Evolutionary conservation across 768 basidiomycete genomes (phyloP), one percentile per base, ranked within the genome.

Genomic region (Cystofilobasidium ferigula): DNA sequence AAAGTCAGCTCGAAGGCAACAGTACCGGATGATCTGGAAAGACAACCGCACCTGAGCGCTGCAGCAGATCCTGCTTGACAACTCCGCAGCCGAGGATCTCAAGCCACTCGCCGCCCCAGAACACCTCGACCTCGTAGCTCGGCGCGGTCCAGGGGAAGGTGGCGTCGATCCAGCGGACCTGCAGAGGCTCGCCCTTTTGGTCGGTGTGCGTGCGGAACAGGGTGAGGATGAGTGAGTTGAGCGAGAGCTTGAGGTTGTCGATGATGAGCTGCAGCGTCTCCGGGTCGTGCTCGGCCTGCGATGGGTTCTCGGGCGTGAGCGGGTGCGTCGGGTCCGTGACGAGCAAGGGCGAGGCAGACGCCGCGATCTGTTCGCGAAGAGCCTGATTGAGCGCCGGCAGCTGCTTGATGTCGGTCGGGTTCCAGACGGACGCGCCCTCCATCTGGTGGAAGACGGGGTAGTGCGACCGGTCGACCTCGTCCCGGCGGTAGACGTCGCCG

Each of bases 391-490:
- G 84, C 69, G 83, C 82, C 59, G 83, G 79, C 24, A 93, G 80
- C 1, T 64, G 53, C 63, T 84, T 81, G 62, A 86, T 79, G 28
- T 83, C 81, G 38, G 81, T 32, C 0, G 69, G 58, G 10, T 74
- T 70, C 74, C 91, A 89, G 63, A 97, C 84, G 36, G 84, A 79
- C 16, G 92, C 90, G 35, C 94, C 95, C 74, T 99, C 95, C 78
- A 95, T 89, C 78, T 99, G 95, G 77, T 99, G 95, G 74, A 99
- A 99, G 42, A 95, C 89, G 7, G 95, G 95, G 75, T 97, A 95
- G 74, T 99, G 95, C 12, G 87, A 88, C 16, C 83, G 82, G 78
- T 99, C 95, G 69, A 99, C 98, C 77, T 98, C 95, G 81, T 99
- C 95, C 71, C 95, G 84, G 58, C 95, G 79, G 77, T 98, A 99